Evolutionary conservation across 2,329 filamentous ascomycete species (phyloP).

Genomic region (Neurospora crassa): DNA sequence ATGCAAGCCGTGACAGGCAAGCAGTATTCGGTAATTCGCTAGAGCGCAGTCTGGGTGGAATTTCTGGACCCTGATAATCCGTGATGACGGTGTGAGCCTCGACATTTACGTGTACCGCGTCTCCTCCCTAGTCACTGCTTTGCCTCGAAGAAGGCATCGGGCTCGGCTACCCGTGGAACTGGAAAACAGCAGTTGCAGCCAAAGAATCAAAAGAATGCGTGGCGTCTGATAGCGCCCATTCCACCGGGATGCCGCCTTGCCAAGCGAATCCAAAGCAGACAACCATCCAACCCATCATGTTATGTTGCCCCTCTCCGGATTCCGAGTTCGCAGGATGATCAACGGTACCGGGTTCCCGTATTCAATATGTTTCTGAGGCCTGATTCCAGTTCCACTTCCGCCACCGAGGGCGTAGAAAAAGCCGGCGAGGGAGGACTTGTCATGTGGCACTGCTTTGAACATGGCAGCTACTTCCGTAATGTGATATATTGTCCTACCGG

Average conservation of each 20-base stretch:
- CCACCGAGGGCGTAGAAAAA: background rate
- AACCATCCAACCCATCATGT: background rate
- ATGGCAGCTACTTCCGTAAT: background rate
- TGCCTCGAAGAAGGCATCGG: background rate
- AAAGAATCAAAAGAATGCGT: background rate
- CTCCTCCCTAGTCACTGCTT: background rate
- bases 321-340: background rate
- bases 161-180: background rate
- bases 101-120: background rate
- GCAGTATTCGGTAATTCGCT: background rate
- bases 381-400: background rate
- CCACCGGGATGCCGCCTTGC: background rate
- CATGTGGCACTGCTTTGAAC: background rate
- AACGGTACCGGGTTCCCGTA: background rate
- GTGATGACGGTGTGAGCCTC: background rate
- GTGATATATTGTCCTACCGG: background rate
- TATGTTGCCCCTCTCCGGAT: background rate
- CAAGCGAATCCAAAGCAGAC: background rate
- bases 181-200: background rate
- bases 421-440: background rate
- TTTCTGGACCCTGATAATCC: background rate
- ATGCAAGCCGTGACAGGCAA: background rate
- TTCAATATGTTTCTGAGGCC: background rate
- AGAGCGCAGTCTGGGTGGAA: background rate
- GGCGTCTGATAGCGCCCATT: background rate